Conservation (phyloP, 2,329 filamentous ascomycete species). For the Penicillium sp. region DNA sequence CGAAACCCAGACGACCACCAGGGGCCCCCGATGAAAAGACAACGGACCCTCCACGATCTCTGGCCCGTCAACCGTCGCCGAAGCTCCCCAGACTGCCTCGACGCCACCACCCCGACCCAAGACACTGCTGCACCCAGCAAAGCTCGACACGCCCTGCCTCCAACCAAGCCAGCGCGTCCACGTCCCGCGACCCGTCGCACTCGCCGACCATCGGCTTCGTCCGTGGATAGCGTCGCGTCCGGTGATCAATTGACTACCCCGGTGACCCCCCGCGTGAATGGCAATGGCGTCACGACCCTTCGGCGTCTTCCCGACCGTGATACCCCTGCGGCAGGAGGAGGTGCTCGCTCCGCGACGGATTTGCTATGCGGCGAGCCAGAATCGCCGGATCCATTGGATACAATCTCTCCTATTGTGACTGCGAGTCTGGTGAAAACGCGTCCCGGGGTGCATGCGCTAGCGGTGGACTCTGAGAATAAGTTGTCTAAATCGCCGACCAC, state of each 20-base stretch:
- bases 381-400: constrained; percentile 37
- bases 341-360: constrained; percentile 9
- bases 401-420: constrained; percentile 28
- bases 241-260: constrained; percentile 22
- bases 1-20: constrained; percentile 35
- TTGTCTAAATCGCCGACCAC: constrained; percentile 23
- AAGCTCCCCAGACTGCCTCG: constrained; percentile 44
- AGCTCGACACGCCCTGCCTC: constrained; percentile 18
- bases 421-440: constrained; percentile 17
- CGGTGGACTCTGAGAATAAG: constrained; percentile 20
- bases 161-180: constrained; percentile 28
- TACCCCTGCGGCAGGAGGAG: constrained; percentile 20
- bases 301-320: constrained; percentile 21
- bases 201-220: constrained; percentile 27
- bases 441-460: constrained; percentile 8
- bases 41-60: constrained; percentile 33
- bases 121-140: constrained; percentile 14
- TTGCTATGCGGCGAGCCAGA: constrained; percentile 24
- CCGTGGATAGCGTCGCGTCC: constrained; percentile 25
- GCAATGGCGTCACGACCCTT: constrained; percentile 22
- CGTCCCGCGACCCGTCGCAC: constrained; percentile 23
- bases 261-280: constrained; percentile 19
- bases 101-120: constrained; percentile 34
- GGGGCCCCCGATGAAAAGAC: constrained; percentile 37
- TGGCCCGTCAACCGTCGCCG: constrained; percentile 32